Base-by-base conservation (phyloP, 441 rosid species). In the Pelargonium myrrhifolium region DNA sequence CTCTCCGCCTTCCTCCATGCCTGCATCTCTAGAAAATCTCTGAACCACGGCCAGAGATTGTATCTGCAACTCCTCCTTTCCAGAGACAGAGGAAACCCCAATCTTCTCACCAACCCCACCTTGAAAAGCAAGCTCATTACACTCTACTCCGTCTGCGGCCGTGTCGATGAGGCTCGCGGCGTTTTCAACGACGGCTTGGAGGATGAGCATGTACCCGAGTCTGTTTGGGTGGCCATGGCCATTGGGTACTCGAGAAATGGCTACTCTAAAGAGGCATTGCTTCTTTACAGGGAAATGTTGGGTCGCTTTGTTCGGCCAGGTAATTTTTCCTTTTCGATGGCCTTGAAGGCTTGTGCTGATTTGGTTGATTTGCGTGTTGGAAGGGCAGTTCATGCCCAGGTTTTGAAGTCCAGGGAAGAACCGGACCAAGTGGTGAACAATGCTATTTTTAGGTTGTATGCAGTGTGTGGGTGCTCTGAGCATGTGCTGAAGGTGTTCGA, bases 351-450 rank as follows among this genome's bases (percentile, higher is more conserved):
- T 70, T 83, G 85, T 70, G 69, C 65, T 31, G 72, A 58, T 1
- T 63, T 64, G 0, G 74, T 72, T 74, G 72, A 82, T 22, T 71
- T 85, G 28, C 80, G 76, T 55, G 78, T 43, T 62, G 89, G 83
- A 64, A 83, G 74, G 77, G 87, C 83, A 73, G 69, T 85, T 71
- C 86, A 83, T 40, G 80, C 80, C 11, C 76, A 74, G 11, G 55
- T 85, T 42, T 81, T 74, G 75, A 85, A 83, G 79, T 67, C 74
- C 75, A 72, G 75, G 45, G 69, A 80, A 43, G 84, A 83, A 74
- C 75, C 68, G n/a, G 87, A 85, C 74, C 87, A 83, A 73, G 80
- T 85, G 65, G 74, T 85, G 69, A 84, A 76, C 1, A 81, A 80
- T 62, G 78, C 82, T 28, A 74, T 85, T 64, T 76, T 82, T 62